phyloP scores from a whole-genome alignment of 495 filamentous ascomycete genomes.

The Parachaetomium inaequale region DNA sequence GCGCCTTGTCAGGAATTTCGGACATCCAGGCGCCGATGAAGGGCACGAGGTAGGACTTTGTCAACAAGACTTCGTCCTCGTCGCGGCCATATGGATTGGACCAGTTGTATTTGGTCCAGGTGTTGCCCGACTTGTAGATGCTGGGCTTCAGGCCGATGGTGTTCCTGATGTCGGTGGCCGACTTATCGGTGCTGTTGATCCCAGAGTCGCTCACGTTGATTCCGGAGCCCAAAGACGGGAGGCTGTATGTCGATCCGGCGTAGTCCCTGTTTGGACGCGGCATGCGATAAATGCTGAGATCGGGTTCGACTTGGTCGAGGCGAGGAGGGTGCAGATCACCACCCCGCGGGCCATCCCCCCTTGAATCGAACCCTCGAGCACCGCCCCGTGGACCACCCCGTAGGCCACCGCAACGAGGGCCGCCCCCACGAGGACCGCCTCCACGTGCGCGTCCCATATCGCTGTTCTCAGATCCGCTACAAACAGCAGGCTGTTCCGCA shows the following conservation, averaged over 20 bases:
- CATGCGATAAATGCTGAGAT: background rate
- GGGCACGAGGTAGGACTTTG: background rate
- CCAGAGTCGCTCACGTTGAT: conserved; percentile 17
- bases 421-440: too few species aligned
- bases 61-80: conserved; percentile 14
- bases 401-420: background rate
- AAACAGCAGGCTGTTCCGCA: background rate
- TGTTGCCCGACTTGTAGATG: background rate
- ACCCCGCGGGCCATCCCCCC: too few species aligned
- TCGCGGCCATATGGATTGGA: background rate
- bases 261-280: conserved; percentile 19
- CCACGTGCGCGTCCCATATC: background rate
- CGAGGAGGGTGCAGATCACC: too few species aligned
- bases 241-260: conserved; percentile 12
- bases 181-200: conserved; percentile 5
- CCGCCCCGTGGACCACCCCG: too few species aligned
- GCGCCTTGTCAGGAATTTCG: conserved; percentile 6
- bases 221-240: conserved; percentile 5
- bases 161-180: conserved; percentile 22
- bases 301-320: background rate
- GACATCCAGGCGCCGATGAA: conserved; percentile 20
- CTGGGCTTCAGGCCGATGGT: conserved; percentile 16
- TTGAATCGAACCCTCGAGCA: too few species aligned
- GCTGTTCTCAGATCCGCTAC: background rate
- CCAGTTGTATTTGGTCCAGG: conserved; percentile 15